phyloP scores from a whole-genome alignment of 1,139 yeast species.

The Debaryomyces psychrophilus region DNA sequence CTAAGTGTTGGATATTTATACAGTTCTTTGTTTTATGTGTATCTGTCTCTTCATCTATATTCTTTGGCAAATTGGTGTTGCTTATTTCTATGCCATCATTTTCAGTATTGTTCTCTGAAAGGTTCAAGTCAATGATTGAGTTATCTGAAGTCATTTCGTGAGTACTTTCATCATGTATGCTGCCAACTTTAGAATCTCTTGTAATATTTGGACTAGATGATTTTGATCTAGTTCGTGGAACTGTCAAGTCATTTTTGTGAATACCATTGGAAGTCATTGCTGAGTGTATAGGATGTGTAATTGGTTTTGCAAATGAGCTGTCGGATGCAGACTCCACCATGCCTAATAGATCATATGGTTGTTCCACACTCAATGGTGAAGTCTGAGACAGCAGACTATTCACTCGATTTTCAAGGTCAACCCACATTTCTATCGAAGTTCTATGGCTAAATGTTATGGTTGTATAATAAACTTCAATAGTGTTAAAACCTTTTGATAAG shows the following conservation, averaged over 20 bases:
- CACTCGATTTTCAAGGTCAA: background rate
- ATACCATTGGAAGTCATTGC: background rate
- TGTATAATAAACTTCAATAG: background rate
- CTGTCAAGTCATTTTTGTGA: background rate
- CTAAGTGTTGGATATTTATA: background rate
- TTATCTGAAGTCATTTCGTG: slow-evolving; percentile 1
- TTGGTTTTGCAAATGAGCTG: background rate
- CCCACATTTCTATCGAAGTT: slow-evolving; percentile 4
- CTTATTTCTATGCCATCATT: background rate
- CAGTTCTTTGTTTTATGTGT: background rate
- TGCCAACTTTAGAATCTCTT: background rate
- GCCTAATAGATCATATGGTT: slow-evolving; percentile 1
- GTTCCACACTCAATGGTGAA: background rate
- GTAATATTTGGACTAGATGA: background rate
- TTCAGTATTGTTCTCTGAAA: background rate
- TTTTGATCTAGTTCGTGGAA: background rate
- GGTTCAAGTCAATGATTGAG: background rate
- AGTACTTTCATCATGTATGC: background rate
- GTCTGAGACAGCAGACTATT: background rate
- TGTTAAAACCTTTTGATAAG: background rate
- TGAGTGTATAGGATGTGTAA: background rate
- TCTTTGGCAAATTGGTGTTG: background rate
- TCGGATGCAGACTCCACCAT: background rate
- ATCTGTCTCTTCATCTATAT: background rate
- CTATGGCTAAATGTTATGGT: background rate